Percentiles rank a stretch among this genome's conserved stretches.
Conservation (phyloP, 2,329 filamentous ascomycete genomes). For the Colletotrichum sublineola region DNA sequence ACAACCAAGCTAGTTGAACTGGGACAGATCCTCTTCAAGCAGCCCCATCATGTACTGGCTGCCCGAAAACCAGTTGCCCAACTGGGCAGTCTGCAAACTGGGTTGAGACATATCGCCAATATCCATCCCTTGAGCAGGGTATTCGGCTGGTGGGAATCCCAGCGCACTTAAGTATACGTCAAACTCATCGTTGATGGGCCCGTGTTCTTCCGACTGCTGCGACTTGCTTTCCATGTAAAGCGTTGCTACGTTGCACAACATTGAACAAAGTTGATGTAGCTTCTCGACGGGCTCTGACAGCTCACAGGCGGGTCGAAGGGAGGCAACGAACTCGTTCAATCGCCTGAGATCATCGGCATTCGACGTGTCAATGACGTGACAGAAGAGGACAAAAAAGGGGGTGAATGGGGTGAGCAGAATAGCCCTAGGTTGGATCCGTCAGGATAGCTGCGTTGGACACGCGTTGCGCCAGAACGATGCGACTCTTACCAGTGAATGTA, state of each 20-base stretch:
- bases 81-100: constrained; percentile 55
- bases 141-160: constrained; percentile 66
- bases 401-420: constrained; percentile 69
- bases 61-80: constrained; percentile 76
- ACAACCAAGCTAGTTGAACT: constrained; percentile 49
- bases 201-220: constrained; percentile 60
- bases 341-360: constrained; percentile 66
- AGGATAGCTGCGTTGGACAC: constrained; percentile 37
- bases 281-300: constrained; percentile 51
- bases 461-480: not conserved
- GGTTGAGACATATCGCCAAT: constrained; percentile 49
- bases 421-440: constrained; percentile 56
- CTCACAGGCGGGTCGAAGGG: constrained; percentile 45
- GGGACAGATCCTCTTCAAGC: constrained; percentile 71
- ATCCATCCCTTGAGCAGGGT: constrained; percentile 45
- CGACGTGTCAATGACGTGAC: constrained; percentile 67
- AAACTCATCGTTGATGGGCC: constrained; percentile 69
- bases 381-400: constrained; percentile 72
- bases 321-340: constrained; percentile 68
- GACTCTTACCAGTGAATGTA: constrained; percentile 65
- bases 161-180: constrained; percentile 75
- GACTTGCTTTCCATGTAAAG: constrained; percentile 73
- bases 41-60: constrained; percentile 75
- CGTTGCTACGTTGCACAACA: constrained; percentile 72
- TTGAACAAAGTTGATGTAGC: constrained; percentile 71